phyloP scores from a whole-genome alignment of 306 rosid genomes.

The Elaeagnus macrophylla region DNA sequence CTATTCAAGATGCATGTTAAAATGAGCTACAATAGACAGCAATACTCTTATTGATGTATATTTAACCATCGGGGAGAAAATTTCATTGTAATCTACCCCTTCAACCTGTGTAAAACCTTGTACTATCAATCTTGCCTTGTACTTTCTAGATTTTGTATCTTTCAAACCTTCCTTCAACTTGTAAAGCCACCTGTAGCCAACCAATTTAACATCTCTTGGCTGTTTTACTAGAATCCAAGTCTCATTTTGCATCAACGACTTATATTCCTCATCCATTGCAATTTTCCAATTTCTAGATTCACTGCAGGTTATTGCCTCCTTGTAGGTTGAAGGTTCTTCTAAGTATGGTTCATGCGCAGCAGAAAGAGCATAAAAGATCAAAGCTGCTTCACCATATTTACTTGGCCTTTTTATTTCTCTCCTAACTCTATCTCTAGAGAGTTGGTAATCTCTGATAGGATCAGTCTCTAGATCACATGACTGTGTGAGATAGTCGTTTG shows the following conservation, averaged over 20 bases:
- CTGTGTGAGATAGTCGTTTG: neutral
- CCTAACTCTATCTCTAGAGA: neutral
- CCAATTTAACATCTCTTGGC: no score
- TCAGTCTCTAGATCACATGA: neutral
- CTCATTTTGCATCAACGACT: no score
- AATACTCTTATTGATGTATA: neutral
- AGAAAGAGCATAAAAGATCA: neutral
- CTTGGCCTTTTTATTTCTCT: neutral
- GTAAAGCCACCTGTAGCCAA: no score
- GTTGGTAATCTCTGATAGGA: neutral
- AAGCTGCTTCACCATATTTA: neutral
- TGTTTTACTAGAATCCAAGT: no score
- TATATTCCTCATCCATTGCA: no score
- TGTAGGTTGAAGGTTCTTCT: neutral
- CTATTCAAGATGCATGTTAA: no score
- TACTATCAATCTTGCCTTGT: neutral
- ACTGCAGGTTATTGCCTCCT: neutral
- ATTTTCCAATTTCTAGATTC: neutral
- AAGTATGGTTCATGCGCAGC: neutral
- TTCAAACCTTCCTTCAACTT: no score
- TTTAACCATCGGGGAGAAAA: no score
- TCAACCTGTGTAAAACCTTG: neutral
- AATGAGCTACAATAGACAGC: neutral
- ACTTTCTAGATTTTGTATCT: neutral
- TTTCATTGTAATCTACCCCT: neutral